Evolutionary conservation across 1,284 basidiomycete species (phyloP), one percentile per base, ranked within the genome.

Genomic region (Malassezia brasiliensis): DNA sequence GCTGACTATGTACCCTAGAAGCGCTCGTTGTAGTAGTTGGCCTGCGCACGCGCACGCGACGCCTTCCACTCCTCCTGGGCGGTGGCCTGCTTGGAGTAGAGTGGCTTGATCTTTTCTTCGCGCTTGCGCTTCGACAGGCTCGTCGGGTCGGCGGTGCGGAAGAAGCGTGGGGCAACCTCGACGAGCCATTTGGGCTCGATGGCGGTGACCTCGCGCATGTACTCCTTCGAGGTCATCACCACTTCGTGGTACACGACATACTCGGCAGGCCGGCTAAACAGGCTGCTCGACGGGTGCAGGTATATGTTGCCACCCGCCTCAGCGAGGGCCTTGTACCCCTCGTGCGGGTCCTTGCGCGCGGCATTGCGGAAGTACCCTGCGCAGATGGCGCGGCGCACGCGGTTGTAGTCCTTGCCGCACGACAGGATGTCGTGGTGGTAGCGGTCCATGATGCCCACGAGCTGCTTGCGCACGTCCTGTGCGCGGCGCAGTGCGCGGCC

Each of bases 171-270:
- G 11, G 94, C 93, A 20, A 96, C 91, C 74, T 98, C 93, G 7
- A 93, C 88, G 14, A 98, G 82, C 94, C 94, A 99, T 77, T 96
- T 94, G 2, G 94, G 91, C 75, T 98, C 94, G 58, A 99, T 84
- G 0, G 90, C 88, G 1, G 90, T 96, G 28, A 91, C 89, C 67
- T 91, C 91, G 17, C 71, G 88, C 79, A 90, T 94, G 76, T 96
- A 96, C 77, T 96, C 91, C 59, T 72, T 66, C 41, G 83, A 84
- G 12, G 84, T 86, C 56, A 85, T 77, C 52, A 86, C 81, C 60
- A 87, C 75, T 66, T 86, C 85, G 76, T 86, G 83, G 75, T 86
- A 87, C 62, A 87, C 65, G 45, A 65, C 64, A 82, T 84, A 86
- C 74, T 87, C 85, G 0, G 85, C 84, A 19, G 87, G 86, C 36